Percentiles rank a stretch among this genome's conserved stretches.
Evolutionary conservation across 192 early-diverging fungal genomes (phyloP).

Genomic region (Umbelopsis ramanniana): DNA sequence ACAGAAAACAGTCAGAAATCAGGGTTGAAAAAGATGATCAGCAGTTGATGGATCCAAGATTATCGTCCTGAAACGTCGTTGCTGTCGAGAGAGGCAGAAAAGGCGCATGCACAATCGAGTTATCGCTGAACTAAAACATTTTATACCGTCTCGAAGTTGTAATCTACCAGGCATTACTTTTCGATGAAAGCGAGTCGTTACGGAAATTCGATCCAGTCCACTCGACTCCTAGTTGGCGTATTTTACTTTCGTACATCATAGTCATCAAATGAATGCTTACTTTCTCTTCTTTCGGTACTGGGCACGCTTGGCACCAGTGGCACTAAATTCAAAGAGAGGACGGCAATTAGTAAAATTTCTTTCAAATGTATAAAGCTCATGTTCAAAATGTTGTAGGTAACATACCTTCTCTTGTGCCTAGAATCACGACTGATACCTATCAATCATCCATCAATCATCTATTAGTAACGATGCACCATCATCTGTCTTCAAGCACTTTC

Average conservation of each 20-base stretch:
- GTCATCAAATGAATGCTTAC: conserved; percentile 39
- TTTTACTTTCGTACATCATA: neutral
- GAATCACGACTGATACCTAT: conserved; percentile 99
- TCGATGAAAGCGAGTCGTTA: too few relatives aligned
- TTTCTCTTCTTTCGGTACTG: conserved; percentile 99
- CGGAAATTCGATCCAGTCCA: neutral
- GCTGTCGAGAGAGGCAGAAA: too few relatives aligned
- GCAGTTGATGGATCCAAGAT: too few relatives aligned
- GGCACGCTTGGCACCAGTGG: conserved; percentile 98
- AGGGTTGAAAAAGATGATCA: neutral
- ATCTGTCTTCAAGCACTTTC: neutral
- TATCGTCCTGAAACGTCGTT: too few relatives aligned
- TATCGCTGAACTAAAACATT: too few relatives aligned
- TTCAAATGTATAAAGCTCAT: neutral
- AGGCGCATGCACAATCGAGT: too few relatives aligned
- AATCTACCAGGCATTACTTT: too few relatives aligned
- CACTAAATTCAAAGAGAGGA: conserved; percentile 35
- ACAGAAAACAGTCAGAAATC: neutral
- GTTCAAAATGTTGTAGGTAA: neutral
- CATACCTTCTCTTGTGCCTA: conserved; percentile 92
- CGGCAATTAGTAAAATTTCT: neutral
- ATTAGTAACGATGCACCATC: neutral
- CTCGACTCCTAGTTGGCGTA: neutral
- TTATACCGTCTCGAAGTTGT: too few relatives aligned
- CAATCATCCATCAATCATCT: conserved; percentile 16